Base-by-base conservation (phyloP, 129 eudicot species). In the Scalesia atractyloides region DNA sequence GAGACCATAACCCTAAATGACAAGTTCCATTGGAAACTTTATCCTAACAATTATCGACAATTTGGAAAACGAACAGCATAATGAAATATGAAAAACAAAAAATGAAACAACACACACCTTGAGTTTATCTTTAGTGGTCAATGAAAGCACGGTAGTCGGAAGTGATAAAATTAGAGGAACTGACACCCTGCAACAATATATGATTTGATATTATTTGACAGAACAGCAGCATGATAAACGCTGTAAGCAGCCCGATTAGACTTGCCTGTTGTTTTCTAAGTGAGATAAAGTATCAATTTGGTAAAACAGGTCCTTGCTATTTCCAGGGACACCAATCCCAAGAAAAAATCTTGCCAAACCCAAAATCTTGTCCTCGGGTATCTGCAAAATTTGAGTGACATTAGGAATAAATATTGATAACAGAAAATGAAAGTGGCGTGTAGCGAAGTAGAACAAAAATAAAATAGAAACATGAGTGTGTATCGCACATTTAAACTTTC, bases 341-440 rank as follows among this genome's bases (percentile, higher is more conserved):
- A 94, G 99, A 66, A 94, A 88, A 83, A 84, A 94, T 60, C 84
- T 94, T 53, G 97, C 99, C 86, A 94, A 75, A n/a, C 98, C 97
- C 76, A 86, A 76, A 19, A 94, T 74, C 74, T 90, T 90, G 64
- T 90, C 97, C 33, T 91, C 93, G 0, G 98, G 90, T 74, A 88
- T 86, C 97, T 87, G 88, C 76, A 86, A 58, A 72, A 12, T 53
- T 24, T 44, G 26, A 83, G 54, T 34, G 50, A 49, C 56, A 53
- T 58, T 67, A 19, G 76, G 68, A 56, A 49, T n/a, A 54, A 47
- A 37, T 54, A 66, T 66, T 62, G 36, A 63, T 19, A 11, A 61
- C 33, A 24, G 30, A 15, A 48, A 76, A 61, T 43, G 50, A 9
- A 70, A 44, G 36, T 66, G 41, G 60, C 54, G 9, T 43, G 66